Evolutionary conservation across 2,329 filamentous ascomycete species (phyloP).

Genomic region (Knufia petricola): DNA sequence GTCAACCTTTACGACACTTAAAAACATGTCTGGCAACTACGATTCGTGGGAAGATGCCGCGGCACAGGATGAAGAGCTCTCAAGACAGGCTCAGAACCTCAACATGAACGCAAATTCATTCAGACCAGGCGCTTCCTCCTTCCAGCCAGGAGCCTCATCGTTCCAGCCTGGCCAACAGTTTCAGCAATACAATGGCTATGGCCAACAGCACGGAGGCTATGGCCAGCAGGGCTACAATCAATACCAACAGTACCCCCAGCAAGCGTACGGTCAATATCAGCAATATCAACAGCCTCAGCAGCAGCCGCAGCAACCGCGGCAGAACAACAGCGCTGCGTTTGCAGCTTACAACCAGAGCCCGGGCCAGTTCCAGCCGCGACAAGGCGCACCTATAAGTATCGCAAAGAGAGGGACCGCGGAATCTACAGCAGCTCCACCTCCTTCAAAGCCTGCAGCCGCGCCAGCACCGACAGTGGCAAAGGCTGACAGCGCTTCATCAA

Average conservation of each 20-base stretch:
- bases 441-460: conserved; percentile 28
- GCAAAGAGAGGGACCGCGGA: conserved; percentile 36
- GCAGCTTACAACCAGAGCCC: conserved; percentile 33
- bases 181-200: conserved; percentile 48
- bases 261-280: conserved; percentile 40
- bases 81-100: conserved; percentile 66
- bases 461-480: conserved; percentile 21
- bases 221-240: conserved; percentile 42
- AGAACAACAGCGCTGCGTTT: conserved; percentile 43
- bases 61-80: conserved; percentile 65
- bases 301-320: conserved; percentile 24
- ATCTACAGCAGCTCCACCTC: conserved; percentile 32
- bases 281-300: conserved; percentile 31
- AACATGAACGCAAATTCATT: conserved; percentile 52
- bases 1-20: not conserved
- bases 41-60: conserved; percentile 89
- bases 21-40: conserved; percentile 65
- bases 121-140: conserved; percentile 57
- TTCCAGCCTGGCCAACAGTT: conserved; percentile 66
- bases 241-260: conserved; percentile 49
- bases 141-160: conserved; percentile 60
- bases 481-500: conserved; percentile 30
- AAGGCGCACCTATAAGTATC: conserved; percentile 37
- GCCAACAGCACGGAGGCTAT: conserved; percentile 28
- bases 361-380: conserved; percentile 31